phyloP scores from a whole-genome alignment of 2,329 filamentous ascomycete species.

The Exophiala viscosa region DNA sequence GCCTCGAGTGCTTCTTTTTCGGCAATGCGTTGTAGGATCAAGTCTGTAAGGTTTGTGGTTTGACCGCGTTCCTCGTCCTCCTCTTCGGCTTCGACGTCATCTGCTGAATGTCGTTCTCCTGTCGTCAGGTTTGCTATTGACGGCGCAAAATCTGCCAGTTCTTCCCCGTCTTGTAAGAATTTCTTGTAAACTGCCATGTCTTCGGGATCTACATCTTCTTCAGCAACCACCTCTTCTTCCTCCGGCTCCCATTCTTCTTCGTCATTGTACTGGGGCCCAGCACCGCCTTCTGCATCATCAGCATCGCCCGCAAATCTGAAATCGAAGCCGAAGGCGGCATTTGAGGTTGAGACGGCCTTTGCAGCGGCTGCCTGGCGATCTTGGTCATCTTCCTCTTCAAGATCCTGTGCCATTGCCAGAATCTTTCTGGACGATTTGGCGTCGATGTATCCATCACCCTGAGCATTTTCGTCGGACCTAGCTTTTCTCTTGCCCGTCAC shows the following conservation, averaged over 20 bases:
- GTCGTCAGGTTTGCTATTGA: conserved; percentile 34
- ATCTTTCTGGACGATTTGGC: conserved; percentile 86
- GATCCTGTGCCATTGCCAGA: conserved; percentile 79
- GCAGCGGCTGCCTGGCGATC: conserved; percentile 37
- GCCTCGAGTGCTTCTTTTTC: conserved; percentile 70
- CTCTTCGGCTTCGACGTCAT: conserved; percentile 33
- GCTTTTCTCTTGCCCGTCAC: conserved; percentile 67
- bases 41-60: conserved; percentile 78
- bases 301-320: conserved; percentile 61
- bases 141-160: conserved; percentile 33
- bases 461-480: conserved; percentile 53
- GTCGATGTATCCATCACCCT: conserved; percentile 70
- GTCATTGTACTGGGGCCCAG: conserved; percentile 60
- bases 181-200: conserved; percentile 89
- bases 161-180: conserved; percentile 69
- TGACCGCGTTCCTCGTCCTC: conserved; percentile 49
- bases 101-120: neutral
- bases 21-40: conserved; percentile 93
- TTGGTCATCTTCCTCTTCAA: conserved; percentile 74
- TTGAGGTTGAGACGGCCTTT: conserved; percentile 42
- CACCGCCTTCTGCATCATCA: conserved; percentile 40
- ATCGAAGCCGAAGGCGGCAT: conserved; percentile 74
- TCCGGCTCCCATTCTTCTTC: conserved; percentile 65
- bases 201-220: conserved; percentile 75
- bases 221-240: conserved; percentile 56